Base-by-base conservation (phyloP, 2,329 filamentous ascomycete species). In the Aspergillus brunneoviolaceus region DNA sequence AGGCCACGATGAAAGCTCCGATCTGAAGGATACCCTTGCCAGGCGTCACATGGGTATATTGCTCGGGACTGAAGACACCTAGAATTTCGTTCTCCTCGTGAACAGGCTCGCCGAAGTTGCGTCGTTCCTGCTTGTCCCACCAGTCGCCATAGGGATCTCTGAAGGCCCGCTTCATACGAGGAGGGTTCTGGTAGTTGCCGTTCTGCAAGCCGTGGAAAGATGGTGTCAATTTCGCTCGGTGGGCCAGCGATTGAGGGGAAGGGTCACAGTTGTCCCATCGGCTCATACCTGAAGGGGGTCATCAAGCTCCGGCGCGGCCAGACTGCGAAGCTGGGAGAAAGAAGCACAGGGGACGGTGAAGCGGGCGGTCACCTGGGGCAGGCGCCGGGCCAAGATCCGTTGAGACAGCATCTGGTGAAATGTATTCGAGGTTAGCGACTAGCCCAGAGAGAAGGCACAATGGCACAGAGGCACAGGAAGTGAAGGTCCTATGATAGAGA, bases 121-220 rank as follows among this genome's bases (percentile, higher is more conserved):
- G 87, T 75, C 93, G 89, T 79, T 98, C 95, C 81, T 99, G 95
- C 78, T 92, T 90, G 80, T 99, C 94, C 91, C 92, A 98, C 92
- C 92, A 99, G 74, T 91, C 88, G 74, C 79, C 94, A 76, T 98
- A 86, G 39, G 96, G 95, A 77, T 98, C 95, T 75, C 95, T 91
- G 81, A 92, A 90, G 77, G 92, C 89, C 69, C 94, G 90, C 84
- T 96, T 97, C 78, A 94, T 81, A 57, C 84, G 70, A 49, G 79
- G 79, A 65, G 80, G 80, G 66, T 82, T 82, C 63, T 76, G 74
- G 65, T 81, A 82, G 67, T 75, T 76, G 63, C 75, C 75, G 63
- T 81, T 81, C 79, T 81, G 66, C 53, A 53, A 42, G 23, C 51
- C 25, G 55, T 54, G 53, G 48, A 66, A 62, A 67, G 63, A 65